A percentile compares a stretch with the other conserved stretches of the same genome.
Conservation (phyloP, 208 protist genomes). For the Herpetomonas samuelpessoai region DNA sequence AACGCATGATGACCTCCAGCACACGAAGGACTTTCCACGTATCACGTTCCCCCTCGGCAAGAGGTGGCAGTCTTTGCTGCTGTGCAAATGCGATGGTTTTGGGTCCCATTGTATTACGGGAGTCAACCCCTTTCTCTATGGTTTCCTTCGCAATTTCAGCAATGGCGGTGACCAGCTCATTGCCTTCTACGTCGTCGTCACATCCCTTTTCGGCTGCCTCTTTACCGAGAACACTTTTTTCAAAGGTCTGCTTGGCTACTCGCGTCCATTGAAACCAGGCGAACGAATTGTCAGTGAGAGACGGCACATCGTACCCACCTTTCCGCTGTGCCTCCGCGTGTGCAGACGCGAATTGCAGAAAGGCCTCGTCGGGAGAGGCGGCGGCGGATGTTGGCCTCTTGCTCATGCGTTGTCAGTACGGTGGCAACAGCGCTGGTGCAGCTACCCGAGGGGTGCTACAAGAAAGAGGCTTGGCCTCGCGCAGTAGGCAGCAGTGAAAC, state of each 20-base stretch:
- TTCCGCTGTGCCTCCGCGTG: neutral
- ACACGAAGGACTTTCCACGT: slow-evolving; percentile 32
- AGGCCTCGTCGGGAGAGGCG: no score
- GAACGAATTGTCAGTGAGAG: slow-evolving; percentile 8
- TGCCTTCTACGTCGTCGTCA: neutral
- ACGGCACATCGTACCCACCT: neutral
- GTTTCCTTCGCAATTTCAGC: neutral
- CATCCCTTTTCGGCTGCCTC: no score
- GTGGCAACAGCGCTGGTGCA: no score
- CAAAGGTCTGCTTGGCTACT: slow-evolving; percentile 19
- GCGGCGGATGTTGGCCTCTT: no score
- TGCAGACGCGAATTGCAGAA: no score
- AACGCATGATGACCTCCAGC: slow-evolving; percentile 40
- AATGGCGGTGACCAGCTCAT: slow-evolving; percentile 1
- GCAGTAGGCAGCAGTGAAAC: no score
- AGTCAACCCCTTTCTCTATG: slow-evolving; percentile 3
- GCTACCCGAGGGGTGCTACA: no score
- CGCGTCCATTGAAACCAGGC: slow-evolving; percentile 36
- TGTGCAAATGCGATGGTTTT: slow-evolving; percentile 15
- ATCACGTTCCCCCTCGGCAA: slow-evolving; percentile 11
- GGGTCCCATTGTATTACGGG: neutral
- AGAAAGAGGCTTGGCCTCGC: no score
- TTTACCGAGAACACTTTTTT: no score
- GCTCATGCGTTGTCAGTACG: no score
- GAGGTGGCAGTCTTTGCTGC: slow-evolving; percentile 29